These are phyloP conservation scores for Volutella citrinella DNA, from an alignment of 2,329 filamentous ascomycete genomes.

Conservation along the genomic window DNA sequence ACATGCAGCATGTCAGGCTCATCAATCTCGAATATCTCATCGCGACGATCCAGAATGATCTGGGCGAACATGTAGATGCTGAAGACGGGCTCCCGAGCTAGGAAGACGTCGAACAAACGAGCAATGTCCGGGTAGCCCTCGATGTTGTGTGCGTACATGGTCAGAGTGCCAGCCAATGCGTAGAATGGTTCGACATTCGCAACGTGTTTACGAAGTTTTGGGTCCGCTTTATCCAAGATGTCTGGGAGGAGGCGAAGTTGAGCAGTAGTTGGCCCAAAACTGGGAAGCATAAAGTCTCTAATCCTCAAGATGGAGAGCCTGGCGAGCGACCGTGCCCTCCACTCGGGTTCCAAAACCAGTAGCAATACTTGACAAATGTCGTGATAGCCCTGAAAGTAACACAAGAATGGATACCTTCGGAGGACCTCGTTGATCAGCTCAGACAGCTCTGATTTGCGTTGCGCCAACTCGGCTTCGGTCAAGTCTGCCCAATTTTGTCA, in stretches of 20 bases:
- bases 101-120: constrained; percentile 85
- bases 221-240: constrained; percentile 71
- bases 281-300: constrained; percentile 96
- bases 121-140: constrained; percentile 85
- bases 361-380: constrained; percentile 97
- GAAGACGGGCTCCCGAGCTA: constrained; percentile 84
- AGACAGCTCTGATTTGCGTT: constrained; percentile 73
- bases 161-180: constrained; percentile 87
- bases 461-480: constrained; percentile 64
- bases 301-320: constrained; percentile 89
- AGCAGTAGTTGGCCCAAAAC: constrained; percentile 72
- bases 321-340: constrained; percentile 63
- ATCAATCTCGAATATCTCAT: constrained; percentile 86
- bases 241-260: constrained; percentile 87
- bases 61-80: constrained; percentile 89
- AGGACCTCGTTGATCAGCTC: constrained; percentile 78
- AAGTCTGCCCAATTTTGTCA: too few relatives aligned
- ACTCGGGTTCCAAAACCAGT: constrained; percentile 68
- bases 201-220: constrained; percentile 70
- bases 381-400: constrained; percentile 98
- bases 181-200: constrained; percentile 82
- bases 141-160: constrained; percentile 95
- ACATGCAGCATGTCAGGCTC: constrained; percentile 93
- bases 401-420: constrained; percentile 76
- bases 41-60: constrained; percentile 75